phyloP scores from a whole-genome alignment of 441 rosid genomes.

The Monsonia emarginata region DNA sequence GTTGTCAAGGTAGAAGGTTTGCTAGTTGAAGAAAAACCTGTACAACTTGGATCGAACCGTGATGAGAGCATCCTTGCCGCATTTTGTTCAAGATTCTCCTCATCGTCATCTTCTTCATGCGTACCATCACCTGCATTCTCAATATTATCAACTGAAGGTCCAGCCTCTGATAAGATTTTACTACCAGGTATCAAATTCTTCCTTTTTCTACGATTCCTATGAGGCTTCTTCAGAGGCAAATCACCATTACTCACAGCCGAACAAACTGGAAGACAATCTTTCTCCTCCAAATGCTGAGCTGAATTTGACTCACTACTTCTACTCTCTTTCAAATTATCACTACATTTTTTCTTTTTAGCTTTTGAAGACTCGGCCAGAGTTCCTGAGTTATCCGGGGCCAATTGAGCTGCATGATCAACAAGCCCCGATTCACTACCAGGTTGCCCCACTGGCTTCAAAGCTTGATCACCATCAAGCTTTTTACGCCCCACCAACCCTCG shows the following conservation, averaged over 20 bases:
- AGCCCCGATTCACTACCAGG: conserved; percentile 27
- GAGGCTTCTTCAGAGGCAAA: conserved; percentile 27
- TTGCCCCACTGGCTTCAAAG: conserved; percentile 28
- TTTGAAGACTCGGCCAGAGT: conserved; percentile 28
- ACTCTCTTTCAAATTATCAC: conserved; percentile 28
- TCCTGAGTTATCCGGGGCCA: conserved; percentile 26
- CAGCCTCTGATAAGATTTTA: conserved; percentile 27
- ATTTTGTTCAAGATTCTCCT: conserved; percentile 91
- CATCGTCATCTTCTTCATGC: conserved; percentile 46
- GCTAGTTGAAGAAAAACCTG: conserved; percentile 53
- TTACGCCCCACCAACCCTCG: conserved; percentile 62
- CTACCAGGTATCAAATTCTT: conserved; percentile 28
- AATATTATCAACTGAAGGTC: conserved; percentile 30
- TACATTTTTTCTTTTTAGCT: conserved; percentile 29
- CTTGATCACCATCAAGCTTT: conserved; percentile 35
- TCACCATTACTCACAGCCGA: conserved; percentile 28
- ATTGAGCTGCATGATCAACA: conserved; percentile 26
- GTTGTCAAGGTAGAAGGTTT: conserved; percentile 38
- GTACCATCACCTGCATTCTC: conserved; percentile 26
- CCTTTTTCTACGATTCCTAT: conserved; percentile 47
- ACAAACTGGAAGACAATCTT: conserved; percentile 27
- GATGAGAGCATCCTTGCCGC: conserved; percentile 95
- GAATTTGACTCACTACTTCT: conserved; percentile 23
- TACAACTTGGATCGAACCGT: conserved; percentile 75
- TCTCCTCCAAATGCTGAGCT: conserved; percentile 31